Evolutionary conservation across 2,329 filamentous ascomycete species (phyloP), one percentile per base, ranked within the genome.

Genomic region (Aschersonia sp.): DNA sequence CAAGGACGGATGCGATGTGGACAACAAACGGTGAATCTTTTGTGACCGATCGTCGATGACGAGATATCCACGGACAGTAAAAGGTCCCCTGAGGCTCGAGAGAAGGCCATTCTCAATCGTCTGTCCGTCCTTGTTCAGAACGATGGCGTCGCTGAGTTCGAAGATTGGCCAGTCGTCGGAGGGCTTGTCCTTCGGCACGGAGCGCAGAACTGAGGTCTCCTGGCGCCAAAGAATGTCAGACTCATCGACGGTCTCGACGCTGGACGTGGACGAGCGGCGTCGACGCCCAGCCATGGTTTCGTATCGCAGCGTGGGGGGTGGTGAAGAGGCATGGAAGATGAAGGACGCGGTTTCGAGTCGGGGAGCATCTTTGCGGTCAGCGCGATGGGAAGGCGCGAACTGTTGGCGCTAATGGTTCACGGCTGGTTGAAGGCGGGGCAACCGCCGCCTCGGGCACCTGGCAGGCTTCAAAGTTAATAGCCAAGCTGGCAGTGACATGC

Each of bases 131-230:
- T 65, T 69, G 45, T 67, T 64, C 52, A 76, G 72, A n/a, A 86
- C 71, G 20, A 75, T 69, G 40, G 75, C 81, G 57, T 85, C 72
- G 45, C 59, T 68, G 42, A 88, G 67, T 5, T 77, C 66, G 57
- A 84, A 85, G 45, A 72, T 72, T 3, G 80, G 77, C 71, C 78
- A 84, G 12, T 77, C 63, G 54, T 77, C 67, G 9, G 65, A 59
- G 47, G 69, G 53, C 7, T 58, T 53, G 9, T 52, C 51, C 40
- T 54, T 58, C 9, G 54, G 46, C 5, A 58, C 51, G 4, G 56
- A 55, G 43, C 57, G 59, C 20, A 68, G 51, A 38, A 68, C 59
- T 0, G 60, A 61, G 9, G 56, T 55, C 48, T 68, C 65, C 50
- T 65, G 57, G 10, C 56, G 56, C 58, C 61, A 66, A 30, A 53